Conservation (phyloP, 768 basidiomycete genomes). For the Hydnum rufescens region DNA sequence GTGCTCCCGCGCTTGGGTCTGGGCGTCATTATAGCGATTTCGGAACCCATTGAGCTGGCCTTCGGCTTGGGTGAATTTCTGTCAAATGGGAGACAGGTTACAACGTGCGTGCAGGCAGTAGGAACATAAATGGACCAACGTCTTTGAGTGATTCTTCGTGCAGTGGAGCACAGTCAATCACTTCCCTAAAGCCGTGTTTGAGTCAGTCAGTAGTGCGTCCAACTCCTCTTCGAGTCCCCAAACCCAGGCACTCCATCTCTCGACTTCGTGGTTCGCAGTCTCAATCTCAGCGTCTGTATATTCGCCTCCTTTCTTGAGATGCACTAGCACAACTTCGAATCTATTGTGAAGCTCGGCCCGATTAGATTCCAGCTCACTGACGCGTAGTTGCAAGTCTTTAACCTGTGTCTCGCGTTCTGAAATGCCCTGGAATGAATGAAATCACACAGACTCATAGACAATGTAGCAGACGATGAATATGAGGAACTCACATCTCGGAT, state of each 20-base stretch:
- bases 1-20: constrained; percentile 40
- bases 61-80: constrained; percentile 55
- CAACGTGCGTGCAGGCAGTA: neutral
- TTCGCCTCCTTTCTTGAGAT: constrained; percentile 49
- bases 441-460: constrained; percentile 58
- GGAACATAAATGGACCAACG: neutral
- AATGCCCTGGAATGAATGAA: constrained; percentile 42
- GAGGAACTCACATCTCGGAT: constrained; percentile 55
- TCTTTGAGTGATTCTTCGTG: constrained; percentile 30
- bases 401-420: constrained; percentile 78
- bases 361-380: constrained; percentile 43
- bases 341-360: constrained; percentile 50
- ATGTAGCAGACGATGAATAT: constrained; percentile 37
- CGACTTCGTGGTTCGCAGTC: constrained; percentile 52
- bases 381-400: constrained; percentile 29
- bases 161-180: constrained; percentile 41
- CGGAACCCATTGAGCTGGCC: constrained; percentile 44
- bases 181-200: constrained; percentile 50
- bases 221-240: constrained; percentile 72
- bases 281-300: constrained; percentile 53
- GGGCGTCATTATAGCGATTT: constrained; percentile 40
- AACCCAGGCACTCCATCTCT: constrained; percentile 56
- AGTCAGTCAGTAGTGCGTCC: constrained; percentile 27
- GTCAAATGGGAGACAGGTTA: constrained; percentile 9
- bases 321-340: constrained; percentile 52